Base-by-base conservation (phyloP, 257 asterid genomes). In the Capsicum chinense region DNA sequence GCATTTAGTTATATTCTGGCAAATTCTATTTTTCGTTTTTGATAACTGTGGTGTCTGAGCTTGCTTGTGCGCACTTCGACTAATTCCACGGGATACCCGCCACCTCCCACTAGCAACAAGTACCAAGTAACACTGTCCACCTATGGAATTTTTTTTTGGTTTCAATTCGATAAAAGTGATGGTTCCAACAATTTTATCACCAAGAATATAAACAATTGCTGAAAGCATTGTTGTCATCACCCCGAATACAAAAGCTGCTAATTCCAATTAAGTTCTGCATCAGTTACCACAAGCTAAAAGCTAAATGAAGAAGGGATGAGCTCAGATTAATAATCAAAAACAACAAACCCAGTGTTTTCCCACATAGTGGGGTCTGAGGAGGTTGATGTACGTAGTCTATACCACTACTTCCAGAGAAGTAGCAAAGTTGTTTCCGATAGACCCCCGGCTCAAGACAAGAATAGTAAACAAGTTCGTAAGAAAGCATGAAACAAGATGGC, bases 171-270 rank as follows among this genome's bases (percentile, higher is more conserved):
- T 19, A 48, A 37, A 48, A 48, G 60, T 74, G 62, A 74, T 6
- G 12, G 47, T 74, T 74, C 80, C 60, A 74, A 74, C 19, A 74
- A 11, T 10, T 74, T 74, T 52, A 74, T 50, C n/a, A 50, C 12
- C 60, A 21, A 0, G 0, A 19, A 19, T 50, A 74, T 12, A 1
- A 0, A 19, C 44, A 6, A 0, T 74, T 48, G 60, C 44, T 3
- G 33, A 50, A n/a, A 74, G 60, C 80, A 74, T 6, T 21, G 39
- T 11, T 7, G 50, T 50, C 12, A 50, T 6, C 12, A 50, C 37
- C 19, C 42, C 60, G 12, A 19, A 19, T 19, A 74, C 1, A 19
- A 50, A 74, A 14, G 42, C 50, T 47, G 60, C 62, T 74, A 33
- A 13, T 19, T 74, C 16, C 12, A 74, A 50, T 50, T 42, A 50